Evolutionary conservation across 73 alveolate genomes (phyloP).

Genomic region (Chromera velia): DNA sequence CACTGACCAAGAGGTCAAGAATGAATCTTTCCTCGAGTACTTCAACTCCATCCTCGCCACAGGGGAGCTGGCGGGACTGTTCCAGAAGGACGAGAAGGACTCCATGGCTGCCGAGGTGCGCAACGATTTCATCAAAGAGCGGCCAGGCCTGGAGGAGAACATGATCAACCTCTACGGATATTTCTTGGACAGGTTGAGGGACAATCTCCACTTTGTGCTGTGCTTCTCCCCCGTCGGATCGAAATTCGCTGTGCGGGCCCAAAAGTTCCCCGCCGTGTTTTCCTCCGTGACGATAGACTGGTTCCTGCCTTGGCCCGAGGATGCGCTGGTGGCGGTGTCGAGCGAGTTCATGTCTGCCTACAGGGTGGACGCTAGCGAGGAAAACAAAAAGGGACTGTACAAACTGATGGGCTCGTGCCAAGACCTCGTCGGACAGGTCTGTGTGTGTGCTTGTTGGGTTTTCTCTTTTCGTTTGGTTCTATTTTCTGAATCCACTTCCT

Average conservation of each 20-base stretch:
- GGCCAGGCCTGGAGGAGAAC: constrained; percentile 70
- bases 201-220: constrained; percentile 93
- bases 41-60: constrained; percentile 90
- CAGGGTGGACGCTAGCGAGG: constrained; percentile 81
- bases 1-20: constrained; percentile 99
- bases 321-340: constrained; percentile 91
- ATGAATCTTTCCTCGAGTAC: constrained; percentile 95
- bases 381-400: constrained; percentile 74
- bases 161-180: constrained; percentile 71
- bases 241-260: constrained; percentile 94
- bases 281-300: constrained; percentile 96
- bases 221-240: constrained; percentile 98
- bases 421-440: constrained; percentile 80
- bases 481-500: no score
- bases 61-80: constrained; percentile 99
- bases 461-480: no score
- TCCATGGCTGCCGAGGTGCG: constrained; percentile 56
- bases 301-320: constrained; percentile 99
- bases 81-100: constrained; percentile 91
- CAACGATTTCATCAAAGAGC: constrained; percentile 71
- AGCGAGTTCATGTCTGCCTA: constrained; percentile 72
- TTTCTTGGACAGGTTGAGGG: constrained; percentile 92
- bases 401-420: constrained; percentile 97
- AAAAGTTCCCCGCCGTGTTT: constrained; percentile 99
- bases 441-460: no score